Base-by-base conservation (phyloP, 306 rosid species). In the Lotus japonicus region DNA sequence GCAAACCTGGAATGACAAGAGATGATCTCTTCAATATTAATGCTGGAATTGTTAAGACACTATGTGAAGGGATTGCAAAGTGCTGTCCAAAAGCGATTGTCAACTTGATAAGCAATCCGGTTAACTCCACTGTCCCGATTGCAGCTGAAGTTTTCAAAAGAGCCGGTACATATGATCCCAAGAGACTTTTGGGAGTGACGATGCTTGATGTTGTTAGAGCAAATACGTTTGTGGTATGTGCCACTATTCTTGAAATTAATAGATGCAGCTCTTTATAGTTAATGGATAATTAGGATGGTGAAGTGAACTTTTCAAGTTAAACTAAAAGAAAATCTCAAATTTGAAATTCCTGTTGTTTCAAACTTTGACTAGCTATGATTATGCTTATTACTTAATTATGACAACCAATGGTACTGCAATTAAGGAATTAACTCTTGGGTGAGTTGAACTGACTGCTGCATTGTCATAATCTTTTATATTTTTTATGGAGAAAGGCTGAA, bases 1-100 rank as follows among this genome's bases (percentile, higher is more conserved):
- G 99, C 51, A 90, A 94, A 80, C 99, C 99, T 2, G 99, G 97
- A 79, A 94, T 88, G 97, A 94, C 99, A 0, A 90, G 97, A 78
- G 97, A 94, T 66, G 99, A 90, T 70, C 97, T 94, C n/a, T 88
- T 94, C 82, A 94, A 86, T 16, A 88, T 90, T 58, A 94, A 90
- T 71, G 96, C 99, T 6, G 97, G 99, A 68, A 94, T 94, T 46
- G 97, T 94, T 39, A 88, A 43, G 76, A 86, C 97, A 13, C 85
- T 94, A 6, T 82, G 81, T 51, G 97, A 94, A 75, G 99, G 79
- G 64, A 83, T 94, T 74, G 86, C 89, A 0, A 88, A 84, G 83
- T 64, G 74, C 75, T 94, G 99, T 57, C 96, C 99, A 3, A 84
- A 80, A 52, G 99, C 96, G 2, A 62, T 94, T 58, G 92, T 90